Percentiles rank a stretch among this genome's conserved stretches.
phyloP scores from a whole-genome alignment of 148 eudicot species.

The Gaultheria prostrata region DNA sequence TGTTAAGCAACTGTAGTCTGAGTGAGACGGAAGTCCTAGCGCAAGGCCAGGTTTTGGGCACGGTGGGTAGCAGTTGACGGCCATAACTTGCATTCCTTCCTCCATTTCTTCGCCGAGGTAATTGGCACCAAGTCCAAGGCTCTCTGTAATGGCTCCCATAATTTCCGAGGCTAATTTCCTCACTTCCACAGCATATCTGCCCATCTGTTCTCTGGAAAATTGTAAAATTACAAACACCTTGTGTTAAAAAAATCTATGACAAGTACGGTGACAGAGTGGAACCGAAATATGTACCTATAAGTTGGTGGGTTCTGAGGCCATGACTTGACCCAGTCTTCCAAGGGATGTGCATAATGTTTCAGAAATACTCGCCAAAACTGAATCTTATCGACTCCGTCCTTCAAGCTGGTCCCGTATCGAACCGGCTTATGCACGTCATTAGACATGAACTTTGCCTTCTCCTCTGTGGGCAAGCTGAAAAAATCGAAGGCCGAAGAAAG shows the following conservation, averaged over 20 bases:
- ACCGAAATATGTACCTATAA: slow-evolving; percentile 36
- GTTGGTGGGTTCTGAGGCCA: slow-evolving; percentile 64
- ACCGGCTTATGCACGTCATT: slow-evolving; percentile 61
- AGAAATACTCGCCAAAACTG: slow-evolving; percentile 68
- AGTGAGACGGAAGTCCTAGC: slow-evolving; percentile 62
- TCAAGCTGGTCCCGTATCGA: slow-evolving; percentile 53
- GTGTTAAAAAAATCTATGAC: background rate
- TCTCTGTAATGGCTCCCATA: slow-evolving; percentile 42
- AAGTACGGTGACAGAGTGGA: background rate
- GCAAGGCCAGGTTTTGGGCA: slow-evolving; percentile 48
- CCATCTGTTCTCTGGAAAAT: slow-evolving; percentile 47
- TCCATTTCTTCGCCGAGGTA: slow-evolving; percentile 29
- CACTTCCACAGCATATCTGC: slow-evolving; percentile 28
- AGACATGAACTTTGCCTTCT: slow-evolving; percentile 49
- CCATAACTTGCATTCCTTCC: slow-evolving; percentile 55
- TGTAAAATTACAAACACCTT: background rate
- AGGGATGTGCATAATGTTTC: slow-evolving; percentile 66
- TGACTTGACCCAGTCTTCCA: slow-evolving; percentile 44
- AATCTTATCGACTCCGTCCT: slow-evolving; percentile 57
- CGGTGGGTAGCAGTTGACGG: slow-evolving; percentile 53
- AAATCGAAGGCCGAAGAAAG: slow-evolving; percentile 38
- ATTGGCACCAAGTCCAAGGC: slow-evolving; percentile 42
- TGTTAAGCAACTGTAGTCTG: slow-evolving; percentile 55
- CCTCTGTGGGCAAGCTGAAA: slow-evolving; percentile 39
- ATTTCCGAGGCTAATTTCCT: slow-evolving; percentile 36